These are phyloP conservation scores for Salisapilia sapeloensis DNA, from an alignment of 352 stramenopile genomes.

Conservation along the genomic window DNA sequence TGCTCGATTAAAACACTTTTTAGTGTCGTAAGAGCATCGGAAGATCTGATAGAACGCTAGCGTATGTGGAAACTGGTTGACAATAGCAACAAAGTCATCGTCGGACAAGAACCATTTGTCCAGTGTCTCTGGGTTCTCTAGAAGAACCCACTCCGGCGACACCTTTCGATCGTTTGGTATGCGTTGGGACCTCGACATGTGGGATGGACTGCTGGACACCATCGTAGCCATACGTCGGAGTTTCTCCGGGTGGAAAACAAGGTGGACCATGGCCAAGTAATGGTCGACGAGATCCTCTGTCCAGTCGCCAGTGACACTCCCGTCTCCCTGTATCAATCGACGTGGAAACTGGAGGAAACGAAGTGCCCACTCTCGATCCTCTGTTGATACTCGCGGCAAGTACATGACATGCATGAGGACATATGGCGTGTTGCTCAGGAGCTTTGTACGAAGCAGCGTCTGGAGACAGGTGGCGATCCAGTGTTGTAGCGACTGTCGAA, in stretches of 20 bases:
- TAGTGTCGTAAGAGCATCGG: conserved; percentile 40
- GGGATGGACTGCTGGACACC: conserved; percentile 34
- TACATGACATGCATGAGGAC: conserved; percentile 78
- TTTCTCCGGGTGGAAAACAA: conserved; percentile 77
- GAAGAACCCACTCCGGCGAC: conserved; percentile 61
- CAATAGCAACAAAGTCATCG: conserved; percentile 65
- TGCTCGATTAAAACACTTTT: conserved; percentile 63
- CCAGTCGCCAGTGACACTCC: conserved; percentile 41
- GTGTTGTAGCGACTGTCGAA: conserved; percentile 60
- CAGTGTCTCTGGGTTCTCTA: conserved; percentile 69
- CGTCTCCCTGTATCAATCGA: conserved; percentile 31
- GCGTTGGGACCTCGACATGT: conserved; percentile 3
- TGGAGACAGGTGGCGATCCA: conserved; percentile 63
- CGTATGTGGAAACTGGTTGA: conserved; percentile 75
- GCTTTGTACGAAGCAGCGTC: conserved; percentile 36
- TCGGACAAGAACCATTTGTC: conserved; percentile 70
- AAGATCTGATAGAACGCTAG: conserved; percentile 73
- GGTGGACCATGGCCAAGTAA: conserved; percentile 72
- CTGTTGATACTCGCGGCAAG: conserved; percentile 51
- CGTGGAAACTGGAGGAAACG: conserved; percentile 69
- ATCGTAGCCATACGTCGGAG: conserved; percentile 48
- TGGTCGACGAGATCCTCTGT: conserved; percentile 71
- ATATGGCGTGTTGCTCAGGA: conserved; percentile 63
- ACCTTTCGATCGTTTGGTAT: conserved; percentile 9
- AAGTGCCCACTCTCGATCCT: conserved; percentile 67